Evolutionary conservation across 495 filamentous ascomycete species (phyloP).

Genomic region (Penicillium cinerascens): DNA sequence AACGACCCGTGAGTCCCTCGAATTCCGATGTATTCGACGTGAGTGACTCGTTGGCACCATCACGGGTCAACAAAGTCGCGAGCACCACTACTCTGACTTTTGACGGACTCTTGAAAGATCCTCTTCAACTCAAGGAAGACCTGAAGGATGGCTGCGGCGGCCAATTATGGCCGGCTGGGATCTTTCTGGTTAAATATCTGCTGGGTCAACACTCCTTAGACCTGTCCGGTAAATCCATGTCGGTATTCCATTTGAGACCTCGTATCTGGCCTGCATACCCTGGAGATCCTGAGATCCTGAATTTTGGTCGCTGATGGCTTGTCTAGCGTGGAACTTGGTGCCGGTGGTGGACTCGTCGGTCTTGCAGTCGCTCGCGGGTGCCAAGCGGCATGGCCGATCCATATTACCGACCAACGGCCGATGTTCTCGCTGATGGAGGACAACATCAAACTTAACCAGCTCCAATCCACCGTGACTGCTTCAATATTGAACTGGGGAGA

Average conservation of each 20-base stretch:
- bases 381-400: constrained; percentile 43
- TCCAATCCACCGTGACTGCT: constrained; percentile 57
- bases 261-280: background rate
- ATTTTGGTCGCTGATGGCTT: background rate
- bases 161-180: constrained; percentile 89
- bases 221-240: constrained; percentile 70
- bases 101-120: constrained; percentile 63
- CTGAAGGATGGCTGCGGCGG: constrained; percentile 85
- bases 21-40: constrained; percentile 38
- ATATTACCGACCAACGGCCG: constrained; percentile 80
- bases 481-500: constrained; percentile 71
- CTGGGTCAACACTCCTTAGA: constrained; percentile 61
- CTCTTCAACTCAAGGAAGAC: constrained; percentile 78
- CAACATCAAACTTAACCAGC: constrained; percentile 76
- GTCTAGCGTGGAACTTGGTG: constrained; percentile 81
- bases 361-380: constrained; percentile 41
- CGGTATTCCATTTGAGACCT: constrained; percentile 31
- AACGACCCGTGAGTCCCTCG: constrained; percentile 20
- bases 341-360: constrained; percentile 86
- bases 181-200: constrained; percentile 81
- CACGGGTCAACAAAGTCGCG: constrained; percentile 61
- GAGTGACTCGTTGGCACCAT: constrained; percentile 65
- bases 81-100: constrained; percentile 64
- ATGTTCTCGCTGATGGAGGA: constrained; percentile 80
- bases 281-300: background rate